phyloP scores from a whole-genome alignment of 345 rosid species.

The Boechera divaricarpa region DNA sequence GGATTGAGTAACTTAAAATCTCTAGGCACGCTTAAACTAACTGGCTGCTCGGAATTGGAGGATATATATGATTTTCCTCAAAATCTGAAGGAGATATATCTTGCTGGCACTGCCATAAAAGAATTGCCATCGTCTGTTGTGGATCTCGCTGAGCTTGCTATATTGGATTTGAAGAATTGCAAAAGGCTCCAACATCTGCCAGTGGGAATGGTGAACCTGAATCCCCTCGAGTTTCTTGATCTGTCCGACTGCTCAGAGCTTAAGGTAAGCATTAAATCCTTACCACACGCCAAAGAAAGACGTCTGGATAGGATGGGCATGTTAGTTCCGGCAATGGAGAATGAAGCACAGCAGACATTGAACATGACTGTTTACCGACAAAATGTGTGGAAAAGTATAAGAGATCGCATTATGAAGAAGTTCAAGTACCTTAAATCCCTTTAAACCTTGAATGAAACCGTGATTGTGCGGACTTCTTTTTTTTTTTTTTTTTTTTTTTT shows the following conservation, averaged over 20 bases:
- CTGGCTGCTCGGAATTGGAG: constrained; percentile 13
- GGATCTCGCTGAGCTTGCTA: constrained; percentile 12
- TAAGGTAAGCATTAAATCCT: background rate
- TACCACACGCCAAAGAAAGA: constrained; percentile 3
- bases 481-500: too few relatives aligned
- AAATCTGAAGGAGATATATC: background rate
- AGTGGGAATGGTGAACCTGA: constrained; percentile 4
- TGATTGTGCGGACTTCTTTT: too few relatives aligned
- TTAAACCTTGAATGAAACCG: too few relatives aligned
- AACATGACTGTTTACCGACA: background rate
- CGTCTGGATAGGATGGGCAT: background rate
- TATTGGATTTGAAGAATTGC: constrained; percentile 18
- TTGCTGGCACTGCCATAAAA: constrained; percentile 18
- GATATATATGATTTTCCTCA: background rate
- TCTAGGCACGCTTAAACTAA: background rate
- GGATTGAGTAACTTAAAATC: background rate
- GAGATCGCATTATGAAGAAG: too few relatives aligned
- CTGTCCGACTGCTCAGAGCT: constrained; percentile 19
- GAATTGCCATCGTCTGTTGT: constrained; percentile 4
- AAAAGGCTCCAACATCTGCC: background rate
- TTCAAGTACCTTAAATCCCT: too few relatives aligned
- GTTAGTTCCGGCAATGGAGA: background rate
- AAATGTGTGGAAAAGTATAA: too few relatives aligned
- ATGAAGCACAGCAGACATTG: background rate
- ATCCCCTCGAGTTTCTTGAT: constrained; percentile 30